Evolutionary conservation across 2,329 filamentous ascomycete genomes (phyloP).

Genomic region (Coniochaeta sp.): DNA sequence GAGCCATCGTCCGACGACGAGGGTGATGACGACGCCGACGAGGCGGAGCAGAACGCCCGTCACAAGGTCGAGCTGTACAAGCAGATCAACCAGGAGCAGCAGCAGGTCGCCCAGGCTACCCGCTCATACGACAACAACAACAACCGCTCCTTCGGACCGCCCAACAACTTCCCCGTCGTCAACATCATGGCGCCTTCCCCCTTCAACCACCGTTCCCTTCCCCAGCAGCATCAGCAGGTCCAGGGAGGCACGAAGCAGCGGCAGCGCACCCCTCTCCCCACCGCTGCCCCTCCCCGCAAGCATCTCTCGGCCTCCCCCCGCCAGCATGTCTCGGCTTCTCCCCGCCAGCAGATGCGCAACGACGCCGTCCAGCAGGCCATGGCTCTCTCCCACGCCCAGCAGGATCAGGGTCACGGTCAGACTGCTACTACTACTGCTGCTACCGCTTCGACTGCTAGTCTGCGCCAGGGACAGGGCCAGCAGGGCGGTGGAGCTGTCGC

Average conservation of each 20-base stretch:
- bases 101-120: too few relatives aligned
- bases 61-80: neutral
- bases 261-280: too few relatives aligned
- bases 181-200: neutral
- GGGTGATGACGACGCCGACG: too few relatives aligned
- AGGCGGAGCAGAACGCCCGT: neutral
- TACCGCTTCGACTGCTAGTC: neutral
- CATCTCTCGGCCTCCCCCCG: neutral
- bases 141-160: neutral
- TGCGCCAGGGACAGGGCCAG: neutral
- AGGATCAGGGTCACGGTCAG: neutral
- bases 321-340: neutral
- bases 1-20: neutral
- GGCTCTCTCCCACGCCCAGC: neutral
- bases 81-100: neutral
- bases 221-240: too few relatives aligned
- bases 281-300: too few relatives aligned
- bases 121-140: too few relatives aligned
- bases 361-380: neutral
- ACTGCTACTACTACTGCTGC: too few relatives aligned
- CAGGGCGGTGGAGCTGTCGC: neutral
- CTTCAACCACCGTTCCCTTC: neutral
- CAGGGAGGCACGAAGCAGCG: neutral
- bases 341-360: neutral
- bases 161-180: neutral